phyloP scores from a whole-genome alignment of 305 asterid species.

The Rubia occidens region DNA sequence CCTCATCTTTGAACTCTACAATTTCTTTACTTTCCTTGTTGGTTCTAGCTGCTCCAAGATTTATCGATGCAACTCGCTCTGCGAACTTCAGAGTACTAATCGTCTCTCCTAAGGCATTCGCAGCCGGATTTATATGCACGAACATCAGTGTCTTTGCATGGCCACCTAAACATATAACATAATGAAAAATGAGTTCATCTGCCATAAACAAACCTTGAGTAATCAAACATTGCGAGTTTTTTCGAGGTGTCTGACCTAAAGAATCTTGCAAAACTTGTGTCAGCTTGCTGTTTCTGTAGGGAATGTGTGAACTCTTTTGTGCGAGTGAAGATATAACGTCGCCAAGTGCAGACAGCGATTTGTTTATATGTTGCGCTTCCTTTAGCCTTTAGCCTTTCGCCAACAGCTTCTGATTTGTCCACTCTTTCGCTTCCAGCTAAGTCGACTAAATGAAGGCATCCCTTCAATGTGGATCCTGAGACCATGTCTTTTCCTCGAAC shows the following conservation, averaged over 20 bases:
- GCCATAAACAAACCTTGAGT: neutral
- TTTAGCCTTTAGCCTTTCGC: constrained; percentile 88
- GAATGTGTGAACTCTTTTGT: constrained; percentile 76
- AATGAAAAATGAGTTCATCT: neutral
- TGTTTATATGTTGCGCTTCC: constrained; percentile 89
- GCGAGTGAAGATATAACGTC: constrained; percentile 95
- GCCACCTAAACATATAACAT: constrained; percentile 45
- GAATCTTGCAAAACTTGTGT: constrained; percentile 95
- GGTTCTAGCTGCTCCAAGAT: constrained; percentile 77
- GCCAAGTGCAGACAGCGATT: constrained; percentile 83
- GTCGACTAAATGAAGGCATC: constrained; percentile 89
- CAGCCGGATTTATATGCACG: constrained; percentile 84
- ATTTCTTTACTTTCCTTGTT: constrained; percentile 76
- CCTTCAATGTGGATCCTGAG: constrained; percentile 63
- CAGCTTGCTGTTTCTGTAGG: constrained; percentile 87
- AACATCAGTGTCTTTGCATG: constrained; percentile 94
- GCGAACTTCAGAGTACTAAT: constrained; percentile 86
- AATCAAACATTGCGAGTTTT: neutral
- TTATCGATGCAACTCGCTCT: constrained; percentile 78
- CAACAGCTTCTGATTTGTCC: constrained; percentile 87
- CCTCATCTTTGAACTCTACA: constrained; percentile 78
- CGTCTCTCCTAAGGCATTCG: constrained; percentile 71
- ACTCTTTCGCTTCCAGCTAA: constrained; percentile 94
- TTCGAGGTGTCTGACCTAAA: constrained; percentile 37
- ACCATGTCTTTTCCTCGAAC: constrained; percentile 76